Conservation (phyloP, 1,284 basidiomycete species). For the Flammula alnicola region DNA sequence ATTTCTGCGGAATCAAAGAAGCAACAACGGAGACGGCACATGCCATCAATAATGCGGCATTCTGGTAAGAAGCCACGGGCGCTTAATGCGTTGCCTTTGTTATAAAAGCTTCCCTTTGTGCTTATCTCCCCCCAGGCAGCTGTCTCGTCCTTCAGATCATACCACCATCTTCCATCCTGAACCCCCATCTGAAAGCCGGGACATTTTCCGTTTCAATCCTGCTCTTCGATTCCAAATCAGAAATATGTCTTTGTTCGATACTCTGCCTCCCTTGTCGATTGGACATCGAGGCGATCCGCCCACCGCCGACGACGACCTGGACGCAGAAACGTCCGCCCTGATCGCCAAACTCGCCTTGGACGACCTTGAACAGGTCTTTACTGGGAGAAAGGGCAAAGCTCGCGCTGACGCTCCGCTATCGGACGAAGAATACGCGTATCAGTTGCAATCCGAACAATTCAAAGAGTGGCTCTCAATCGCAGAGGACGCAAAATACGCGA, state of each 20-base stretch:
- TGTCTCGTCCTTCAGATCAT: constrained; percentile 21
- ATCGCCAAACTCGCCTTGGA: constrained; percentile 38
- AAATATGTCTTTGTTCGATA: constrained; percentile 1
- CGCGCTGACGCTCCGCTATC: constrained; percentile 32
- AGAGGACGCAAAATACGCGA: constrained; percentile 31
- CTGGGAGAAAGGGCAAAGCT: constrained; percentile 44
- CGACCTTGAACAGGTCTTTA: constrained; percentile 41
- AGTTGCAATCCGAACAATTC: constrained; percentile 47
- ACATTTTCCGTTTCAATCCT: constrained; percentile 10
- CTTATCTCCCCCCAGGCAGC: background rate
- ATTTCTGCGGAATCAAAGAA: too few relatives aligned
- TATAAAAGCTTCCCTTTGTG: constrained; percentile 9
- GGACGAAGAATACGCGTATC: constrained; percentile 55
- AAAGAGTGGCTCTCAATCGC: constrained; percentile 32
- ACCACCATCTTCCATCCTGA: constrained; percentile 8
- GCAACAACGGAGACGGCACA: too few relatives aligned
- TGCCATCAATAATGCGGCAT: too few relatives aligned
- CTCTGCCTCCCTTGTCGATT: too few relatives aligned
- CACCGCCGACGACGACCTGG: constrained; percentile 17
- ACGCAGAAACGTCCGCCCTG: constrained; percentile 35
- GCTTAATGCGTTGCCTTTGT: constrained; percentile 6
- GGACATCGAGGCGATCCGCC: background rate
- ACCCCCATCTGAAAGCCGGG: constrained; percentile 15
- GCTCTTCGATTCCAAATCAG: background rate
- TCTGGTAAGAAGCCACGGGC: constrained; percentile 4